Evolutionary conservation across 176 grass and related monocot species (phyloP).

Genomic region (Zea luxurians): DNA sequence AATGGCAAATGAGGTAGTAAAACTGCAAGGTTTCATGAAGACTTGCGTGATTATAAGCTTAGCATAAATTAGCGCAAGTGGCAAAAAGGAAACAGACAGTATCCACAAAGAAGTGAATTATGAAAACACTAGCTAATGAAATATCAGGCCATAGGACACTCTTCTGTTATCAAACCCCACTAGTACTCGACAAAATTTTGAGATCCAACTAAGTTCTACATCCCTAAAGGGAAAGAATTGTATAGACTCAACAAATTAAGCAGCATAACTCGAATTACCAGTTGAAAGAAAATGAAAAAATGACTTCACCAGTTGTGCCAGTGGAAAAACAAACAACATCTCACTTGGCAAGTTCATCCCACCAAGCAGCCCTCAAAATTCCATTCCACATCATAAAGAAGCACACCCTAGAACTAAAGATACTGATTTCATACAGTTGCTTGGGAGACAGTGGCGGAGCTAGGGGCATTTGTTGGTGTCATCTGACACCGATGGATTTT

Average conservation of each 20-base stretch:
- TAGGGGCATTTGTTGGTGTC: too few species aligned
- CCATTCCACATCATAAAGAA: background rate
- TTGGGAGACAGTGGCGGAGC: too few species aligned
- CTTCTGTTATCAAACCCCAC: background rate
- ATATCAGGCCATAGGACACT: background rate
- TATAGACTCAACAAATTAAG: background rate
- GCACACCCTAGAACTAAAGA: background rate
- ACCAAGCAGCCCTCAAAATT: too few species aligned
- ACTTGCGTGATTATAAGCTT: background rate
- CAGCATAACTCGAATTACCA: background rate
- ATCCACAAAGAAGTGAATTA: background rate
- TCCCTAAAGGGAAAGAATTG: background rate
- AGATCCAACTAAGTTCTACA: background rate
- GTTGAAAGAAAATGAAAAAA: background rate
- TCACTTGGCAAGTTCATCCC: background rate
- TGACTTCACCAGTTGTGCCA: background rate
- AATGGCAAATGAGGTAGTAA: background rate
- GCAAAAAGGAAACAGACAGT: background rate
- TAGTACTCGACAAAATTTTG: background rate
- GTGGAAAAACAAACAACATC: background rate
- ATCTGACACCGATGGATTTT: too few species aligned
- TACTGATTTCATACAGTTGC: conserved; percentile 3
- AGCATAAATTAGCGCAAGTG: background rate
- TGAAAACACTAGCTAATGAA: background rate
- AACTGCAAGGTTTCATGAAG: background rate